Evolutionary conservation across 805 yeast species (phyloP).

Genomic region (Candida rishiriensis): DNA sequence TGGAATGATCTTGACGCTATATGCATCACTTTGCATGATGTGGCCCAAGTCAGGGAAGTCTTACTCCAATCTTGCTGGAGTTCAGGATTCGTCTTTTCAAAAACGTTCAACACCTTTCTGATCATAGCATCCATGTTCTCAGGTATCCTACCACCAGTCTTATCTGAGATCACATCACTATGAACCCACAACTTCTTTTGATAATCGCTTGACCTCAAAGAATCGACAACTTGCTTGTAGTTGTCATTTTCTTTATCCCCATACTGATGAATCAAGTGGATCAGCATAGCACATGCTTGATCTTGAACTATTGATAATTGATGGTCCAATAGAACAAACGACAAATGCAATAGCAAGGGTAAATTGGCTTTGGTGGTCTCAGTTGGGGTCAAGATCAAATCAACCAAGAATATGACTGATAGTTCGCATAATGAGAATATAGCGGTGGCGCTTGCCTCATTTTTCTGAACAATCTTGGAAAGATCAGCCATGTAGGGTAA

Average conservation of each 20-base stretch:
- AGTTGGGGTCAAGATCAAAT: conserved; percentile 62
- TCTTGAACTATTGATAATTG: conserved; percentile 79
- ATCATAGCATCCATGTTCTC: conserved; percentile 75
- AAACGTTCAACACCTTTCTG: conserved; percentile 53
- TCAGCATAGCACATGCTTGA: conserved; percentile 72
- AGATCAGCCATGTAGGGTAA: conserved; percentile 79
- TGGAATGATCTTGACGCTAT: conserved; percentile 96
- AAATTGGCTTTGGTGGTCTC: conserved; percentile 57
- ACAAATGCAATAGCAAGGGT: conserved; percentile 73
- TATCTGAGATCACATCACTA: conserved; percentile 75
- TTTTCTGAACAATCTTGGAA: conserved; percentile 47
- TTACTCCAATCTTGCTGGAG: conserved; percentile 83
- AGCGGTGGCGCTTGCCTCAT: conserved; percentile 42
- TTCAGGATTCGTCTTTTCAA: conserved; percentile 40
- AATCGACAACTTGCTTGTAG: conserved; percentile 51
- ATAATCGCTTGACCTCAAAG: conserved; percentile 49
- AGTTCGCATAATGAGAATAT: conserved; percentile 85
- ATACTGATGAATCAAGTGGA: conserved; percentile 65
- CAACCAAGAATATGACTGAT: conserved; percentile 80
- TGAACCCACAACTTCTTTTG: conserved; percentile 70
- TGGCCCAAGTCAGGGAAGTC: conserved; percentile 86
- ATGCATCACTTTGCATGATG: conserved; percentile 95
- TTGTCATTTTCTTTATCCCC: conserved; percentile 48
- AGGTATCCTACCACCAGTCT: conserved; percentile 79
- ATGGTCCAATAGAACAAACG: conserved; percentile 82